Evolutionary conservation across 2,329 filamentous ascomycete species (phyloP).

Genomic region (Colletotrichum somersetense): DNA sequence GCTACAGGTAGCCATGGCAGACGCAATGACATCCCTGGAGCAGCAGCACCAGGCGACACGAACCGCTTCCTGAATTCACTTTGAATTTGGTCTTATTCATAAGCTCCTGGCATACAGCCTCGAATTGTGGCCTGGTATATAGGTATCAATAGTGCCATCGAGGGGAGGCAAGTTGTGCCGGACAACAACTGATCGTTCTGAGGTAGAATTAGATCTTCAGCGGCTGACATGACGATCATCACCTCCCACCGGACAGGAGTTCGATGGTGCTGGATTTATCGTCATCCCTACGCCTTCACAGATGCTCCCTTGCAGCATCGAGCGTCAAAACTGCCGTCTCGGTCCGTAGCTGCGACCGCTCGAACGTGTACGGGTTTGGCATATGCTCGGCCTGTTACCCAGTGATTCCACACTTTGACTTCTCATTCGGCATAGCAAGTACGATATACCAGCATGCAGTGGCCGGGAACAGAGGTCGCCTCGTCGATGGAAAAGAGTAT

Average conservation of each 20-base stretch:
- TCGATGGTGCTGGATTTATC: not conserved
- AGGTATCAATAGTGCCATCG: not conserved
- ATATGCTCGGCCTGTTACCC: not conserved
- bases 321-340: too few relatives aligned
- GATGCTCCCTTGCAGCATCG: not conserved
- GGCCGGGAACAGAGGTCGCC: too few relatives aligned
- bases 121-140: not conserved
- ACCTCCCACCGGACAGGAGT: not conserved
- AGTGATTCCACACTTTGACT: not conserved
- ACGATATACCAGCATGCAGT: not conserved
- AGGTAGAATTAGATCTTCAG: not conserved
- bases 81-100: not conserved
- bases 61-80: not conserved
- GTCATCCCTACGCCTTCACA: not conserved
- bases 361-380: too few relatives aligned
- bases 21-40: not conserved
- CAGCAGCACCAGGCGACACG: not conserved
- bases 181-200: not conserved
- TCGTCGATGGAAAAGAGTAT: not conserved
- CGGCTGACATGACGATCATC: not conserved
- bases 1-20: not conserved
- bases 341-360: too few relatives aligned
- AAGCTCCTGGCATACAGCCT: too few relatives aligned
- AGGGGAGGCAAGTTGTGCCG: not conserved
- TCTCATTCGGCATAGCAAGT: too few relatives aligned